Evolutionary conservation across 768 basidiomycete species (phyloP), one percentile per base, ranked within the genome.

Genomic region (Plicaturopsis crispa): DNA sequence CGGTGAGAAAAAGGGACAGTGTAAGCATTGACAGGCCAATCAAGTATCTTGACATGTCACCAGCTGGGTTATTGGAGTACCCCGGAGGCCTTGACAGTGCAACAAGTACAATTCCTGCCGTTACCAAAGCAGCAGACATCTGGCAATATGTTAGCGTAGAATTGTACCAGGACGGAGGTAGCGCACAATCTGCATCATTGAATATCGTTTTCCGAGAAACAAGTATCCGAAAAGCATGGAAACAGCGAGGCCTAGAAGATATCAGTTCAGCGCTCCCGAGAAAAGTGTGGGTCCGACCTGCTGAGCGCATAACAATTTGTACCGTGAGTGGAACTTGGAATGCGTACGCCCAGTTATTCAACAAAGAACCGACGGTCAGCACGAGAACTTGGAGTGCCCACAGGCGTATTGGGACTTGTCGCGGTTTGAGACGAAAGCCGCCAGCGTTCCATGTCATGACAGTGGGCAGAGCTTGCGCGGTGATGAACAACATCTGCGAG

Each of bases 281-380:
- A 36, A 2, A 4, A 34, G n/a, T 24, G 19, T 38, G 24, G 26
- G 30, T 34, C 19, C 6, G 30, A 80, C 87, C 86, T 28, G 84
- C 86, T 36, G 85, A 88, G 24, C 89, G 76, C 56, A 90, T 87
- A 19, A 92, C 78, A 47, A 92, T 90, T 47, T 87, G 75, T 3
- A 92, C 61, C 1, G 84, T 77, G 33, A 89, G 62, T 4, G 86
- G 87, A 0, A 90, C 80, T 34, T 78, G 64, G 54, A 75, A 85
- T 1, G 78, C 79, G 51, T 80, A 88, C 1, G 80, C 84, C 75
- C 78, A 81, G 54, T 88, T 90, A 54, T 89, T 89, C 48, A 92
- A 54, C 36, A 89, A 56, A 12, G 80, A 79, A 24, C 82, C 75
- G 10, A 71, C 65, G 3, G 78, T 72, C 40, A 85, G 65, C 13